These are phyloP conservation scores for Claviceps sp. DNA, from an alignment of 2,329 filamentous ascomycete genomes.

Conservation along the genomic window DNA sequence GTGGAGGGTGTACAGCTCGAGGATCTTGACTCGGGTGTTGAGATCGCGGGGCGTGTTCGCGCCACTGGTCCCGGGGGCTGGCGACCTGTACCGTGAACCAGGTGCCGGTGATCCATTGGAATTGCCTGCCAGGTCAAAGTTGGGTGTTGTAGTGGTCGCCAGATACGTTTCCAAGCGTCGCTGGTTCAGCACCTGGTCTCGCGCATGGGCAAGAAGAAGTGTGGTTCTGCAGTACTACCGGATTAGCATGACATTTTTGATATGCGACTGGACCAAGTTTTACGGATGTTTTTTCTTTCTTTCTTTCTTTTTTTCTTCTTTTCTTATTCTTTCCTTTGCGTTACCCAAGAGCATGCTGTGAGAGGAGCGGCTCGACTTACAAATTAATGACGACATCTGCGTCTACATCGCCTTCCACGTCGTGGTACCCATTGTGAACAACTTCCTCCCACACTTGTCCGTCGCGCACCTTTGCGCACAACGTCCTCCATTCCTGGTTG, in stretches of 20 bases:
- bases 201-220: slow-evolving; percentile 78
- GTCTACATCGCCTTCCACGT: slow-evolving; percentile 80
- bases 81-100: slow-evolving; percentile 29
- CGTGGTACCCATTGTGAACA: slow-evolving; percentile 73
- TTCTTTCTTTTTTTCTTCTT: neutral
- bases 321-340: neutral
- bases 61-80: slow-evolving; percentile 41
- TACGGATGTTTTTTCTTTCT: neutral
- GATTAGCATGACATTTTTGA: neutral
- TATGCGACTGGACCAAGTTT: too few relatives aligned
- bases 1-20: slow-evolving; percentile 91
- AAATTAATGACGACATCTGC: slow-evolving; percentile 86
- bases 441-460: slow-evolving; percentile 94
- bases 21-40: slow-evolving; percentile 73
- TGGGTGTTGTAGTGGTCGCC: slow-evolving; percentile 58
- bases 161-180: slow-evolving; percentile 80
- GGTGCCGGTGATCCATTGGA: slow-evolving; percentile 34
- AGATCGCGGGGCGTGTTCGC: slow-evolving; percentile 76
- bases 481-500: slow-evolving; percentile 65
- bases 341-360: too few relatives aligned
- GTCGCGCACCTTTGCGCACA: slow-evolving; percentile 75
- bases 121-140: slow-evolving; percentile 56
- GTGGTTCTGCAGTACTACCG: slow-evolving; percentile 50
- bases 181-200: slow-evolving; percentile 72
- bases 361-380: slow-evolving; percentile 32